Percentiles rank a stretch among this genome's conserved stretches.
phyloP scores from a whole-genome alignment of 2,329 filamentous ascomycete species.

The Colletotrichum eremochloae region DNA sequence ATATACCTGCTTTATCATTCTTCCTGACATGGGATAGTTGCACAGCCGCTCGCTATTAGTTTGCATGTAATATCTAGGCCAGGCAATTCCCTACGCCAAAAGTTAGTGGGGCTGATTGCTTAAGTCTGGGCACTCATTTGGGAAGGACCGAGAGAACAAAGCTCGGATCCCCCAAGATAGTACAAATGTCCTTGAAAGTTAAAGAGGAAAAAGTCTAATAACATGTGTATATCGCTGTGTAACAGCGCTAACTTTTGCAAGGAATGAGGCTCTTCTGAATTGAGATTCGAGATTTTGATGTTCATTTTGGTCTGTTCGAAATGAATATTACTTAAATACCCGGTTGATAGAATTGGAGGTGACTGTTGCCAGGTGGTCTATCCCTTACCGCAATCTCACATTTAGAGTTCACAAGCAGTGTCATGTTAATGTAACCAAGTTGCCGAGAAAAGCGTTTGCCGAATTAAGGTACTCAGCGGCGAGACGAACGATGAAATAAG shows the following conservation, averaged over 20 bases:
- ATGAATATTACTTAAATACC: background rate
- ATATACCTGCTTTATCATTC: too few species aligned
- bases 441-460: background rate
- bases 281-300: too few species aligned
- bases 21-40: background rate
- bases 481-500: too few species aligned
- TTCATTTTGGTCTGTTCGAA: too few species aligned
- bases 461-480: background rate
- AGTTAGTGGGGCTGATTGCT: background rate
- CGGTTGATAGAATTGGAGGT: background rate
- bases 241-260: too few species aligned
- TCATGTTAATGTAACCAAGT: background rate
- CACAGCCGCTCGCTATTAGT: background rate
- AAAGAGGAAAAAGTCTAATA: too few species aligned
- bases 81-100: background rate
- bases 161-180: too few species aligned
- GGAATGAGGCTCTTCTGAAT: too few species aligned
- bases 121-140: too few species aligned
- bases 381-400: background rate
- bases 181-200: too few species aligned
- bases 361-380: slow-evolving; percentile 6
- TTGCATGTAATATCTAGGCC: background rate
- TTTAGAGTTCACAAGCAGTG: background rate
- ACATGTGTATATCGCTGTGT: too few species aligned
- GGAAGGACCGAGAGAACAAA: too few species aligned